Evolutionary conservation across 768 basidiomycete species (phyloP).

Genomic region (Pisolithus marmoratus): DNA sequence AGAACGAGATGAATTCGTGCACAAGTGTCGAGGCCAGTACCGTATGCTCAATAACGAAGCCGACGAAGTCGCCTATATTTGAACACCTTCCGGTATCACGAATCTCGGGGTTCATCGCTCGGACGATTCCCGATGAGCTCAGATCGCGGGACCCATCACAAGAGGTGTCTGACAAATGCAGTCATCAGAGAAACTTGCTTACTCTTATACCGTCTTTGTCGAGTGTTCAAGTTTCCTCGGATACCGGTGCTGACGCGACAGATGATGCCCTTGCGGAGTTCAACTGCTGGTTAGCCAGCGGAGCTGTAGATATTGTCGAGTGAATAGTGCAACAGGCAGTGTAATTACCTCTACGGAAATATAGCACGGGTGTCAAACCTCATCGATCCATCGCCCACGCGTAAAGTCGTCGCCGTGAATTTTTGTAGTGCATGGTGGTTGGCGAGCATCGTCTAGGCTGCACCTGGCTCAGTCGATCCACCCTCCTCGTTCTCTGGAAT

Average conservation of each 20-base stretch:
- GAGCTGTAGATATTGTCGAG: conserved; percentile 48
- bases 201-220: neutral
- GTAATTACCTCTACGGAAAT: neutral
- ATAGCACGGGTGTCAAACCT: neutral
- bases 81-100: conserved; percentile 20
- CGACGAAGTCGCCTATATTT: conserved; percentile 1
- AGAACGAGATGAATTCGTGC: neutral
- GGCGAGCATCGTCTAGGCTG: neutral
- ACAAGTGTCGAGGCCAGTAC: neutral
- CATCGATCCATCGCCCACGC: no score
- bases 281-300: conserved; percentile 65
- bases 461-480: neutral
- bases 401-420: no score
- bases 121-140: neutral
- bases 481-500: conserved; percentile 26
- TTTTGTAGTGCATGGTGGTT: neutral
- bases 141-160: neutral
- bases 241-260: neutral
- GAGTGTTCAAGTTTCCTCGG: no score
- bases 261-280: conserved; percentile 60
- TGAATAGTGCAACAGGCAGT: conserved; percentile 2
- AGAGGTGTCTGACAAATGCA: neutral
- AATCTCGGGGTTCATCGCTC: conserved; percentile 17
- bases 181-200: neutral
- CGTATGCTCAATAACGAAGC: neutral